Base-by-base conservation (phyloP, 352 stramenopile genomes). In the Pythium brassicae region DNA sequence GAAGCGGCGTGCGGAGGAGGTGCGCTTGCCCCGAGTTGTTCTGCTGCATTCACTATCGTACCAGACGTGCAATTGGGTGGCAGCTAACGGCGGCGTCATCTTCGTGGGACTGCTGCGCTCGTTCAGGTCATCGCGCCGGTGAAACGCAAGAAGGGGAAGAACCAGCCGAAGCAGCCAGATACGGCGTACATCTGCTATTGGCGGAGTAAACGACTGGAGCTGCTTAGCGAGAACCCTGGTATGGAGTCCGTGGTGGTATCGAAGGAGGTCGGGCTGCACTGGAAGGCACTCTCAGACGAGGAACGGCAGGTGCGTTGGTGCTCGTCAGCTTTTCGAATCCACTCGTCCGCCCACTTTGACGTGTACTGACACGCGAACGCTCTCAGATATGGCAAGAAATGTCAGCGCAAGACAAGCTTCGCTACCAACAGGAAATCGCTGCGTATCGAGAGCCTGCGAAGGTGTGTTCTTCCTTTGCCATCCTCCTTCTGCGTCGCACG, bases 121-220 rank as follows among this genome's bases (percentile, higher is more conserved):
- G 29, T 44, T 17, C 4, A 50, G 45, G 27, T 58, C 7, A 35
- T n/a, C 23, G 29, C 60, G n/a, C 61, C 64, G 6, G 50, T 54
- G 32, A 75, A 72, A 57, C 66, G 66, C 17, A 70, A 66, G 57
- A 82, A 83, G 52, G 50, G 63, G 14, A 47, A 58, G 19, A 74
- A 72, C 50, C 61, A 82, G 34, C 74, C 74, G 15, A 72, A 74
- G 12, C 74, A 76, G 39, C 74, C 74, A 5, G 74, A 87, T 48
- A 84, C 77, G 17, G 72, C 77, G 3, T 87, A 87, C 48, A 86
- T 79, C 49, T 87, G 69, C 58, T 87, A 83, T 52, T 87, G 72
- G 72, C 82, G 78, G 51, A 70, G 65, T 35, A 68, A 59, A 34
- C 65, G 77, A 4, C 59, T 54, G 22, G 60, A 75, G 19, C 63